phyloP scores from a whole-genome alignment of 1,284 basidiomycete genomes.

The Pterula multifida region DNA sequence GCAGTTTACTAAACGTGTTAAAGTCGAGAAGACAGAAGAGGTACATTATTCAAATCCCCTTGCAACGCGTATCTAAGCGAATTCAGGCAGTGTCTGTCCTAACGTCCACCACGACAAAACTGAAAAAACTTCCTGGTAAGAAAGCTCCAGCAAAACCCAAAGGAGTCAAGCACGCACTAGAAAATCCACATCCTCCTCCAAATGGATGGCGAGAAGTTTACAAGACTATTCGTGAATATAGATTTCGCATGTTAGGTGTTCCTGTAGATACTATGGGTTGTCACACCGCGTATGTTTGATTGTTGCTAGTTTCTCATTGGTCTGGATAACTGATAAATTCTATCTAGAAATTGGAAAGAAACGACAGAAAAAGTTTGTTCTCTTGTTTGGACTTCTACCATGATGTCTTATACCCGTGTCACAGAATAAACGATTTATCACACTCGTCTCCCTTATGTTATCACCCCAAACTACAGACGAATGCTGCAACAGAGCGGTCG shows the following conservation, averaged over 20 bases:
- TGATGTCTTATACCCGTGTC: background rate
- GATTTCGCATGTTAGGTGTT: conserved; percentile 48
- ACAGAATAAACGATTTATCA: conserved; percentile 72
- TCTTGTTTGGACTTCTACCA: conserved; percentile 2
- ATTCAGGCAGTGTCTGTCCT: background rate
- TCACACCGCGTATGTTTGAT: conserved; percentile 20
- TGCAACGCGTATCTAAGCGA: background rate
- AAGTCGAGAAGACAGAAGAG: background rate
- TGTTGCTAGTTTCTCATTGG: background rate
- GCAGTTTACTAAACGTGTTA: background rate
- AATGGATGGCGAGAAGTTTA: conserved; percentile 67
- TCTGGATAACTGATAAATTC: background rate
- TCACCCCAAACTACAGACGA: conserved; percentile 94
- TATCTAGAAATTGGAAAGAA: background rate
- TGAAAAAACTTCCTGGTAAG: conserved; percentile 10
- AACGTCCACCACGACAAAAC: background rate
- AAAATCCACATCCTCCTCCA: conserved; percentile 65
- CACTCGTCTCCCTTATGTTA: conserved; percentile 89
- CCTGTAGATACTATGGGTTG: conserved; percentile 93
- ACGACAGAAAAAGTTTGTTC: conserved; percentile 9
- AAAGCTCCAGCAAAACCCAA: conserved; percentile 16
- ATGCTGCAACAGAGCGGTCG: conserved; percentile 77
- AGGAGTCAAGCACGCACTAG: conserved; percentile 41
- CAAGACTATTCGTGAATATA: conserved; percentile 68
- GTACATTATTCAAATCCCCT: background rate